Evolutionary conservation across 495 filamentous ascomycete species (phyloP).

Genomic region (Penicillium paxilli): DNA sequence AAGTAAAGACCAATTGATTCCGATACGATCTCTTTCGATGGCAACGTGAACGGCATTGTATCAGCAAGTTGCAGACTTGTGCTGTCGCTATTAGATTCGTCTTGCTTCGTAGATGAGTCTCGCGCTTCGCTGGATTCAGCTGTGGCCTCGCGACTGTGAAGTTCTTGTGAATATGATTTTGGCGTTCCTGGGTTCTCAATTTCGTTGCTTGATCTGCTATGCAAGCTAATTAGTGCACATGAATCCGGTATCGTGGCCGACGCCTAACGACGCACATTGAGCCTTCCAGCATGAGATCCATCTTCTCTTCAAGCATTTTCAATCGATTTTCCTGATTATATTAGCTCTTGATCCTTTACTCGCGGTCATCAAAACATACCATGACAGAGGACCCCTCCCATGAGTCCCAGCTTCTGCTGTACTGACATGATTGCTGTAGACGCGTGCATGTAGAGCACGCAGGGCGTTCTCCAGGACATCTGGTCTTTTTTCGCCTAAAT

Average conservation of each 20-base stretch:
- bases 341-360: background rate
- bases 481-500: constrained; percentile 42
- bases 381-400: constrained; percentile 8
- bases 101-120: background rate
- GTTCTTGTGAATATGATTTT: constrained; percentile 1
- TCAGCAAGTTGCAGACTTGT: constrained; percentile 11
- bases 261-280: constrained; percentile 22
- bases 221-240: constrained; percentile 13
- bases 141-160: constrained; percentile 8
- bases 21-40: constrained; percentile 22
- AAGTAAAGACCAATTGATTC: constrained; percentile 37
- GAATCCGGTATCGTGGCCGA: no score
- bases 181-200: constrained; percentile 7
- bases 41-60: constrained; percentile 19
- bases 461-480: constrained; percentile 46
- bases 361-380: constrained; percentile 15
- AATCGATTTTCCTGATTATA: constrained; percentile 37
- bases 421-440: constrained; percentile 40
- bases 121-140: constrained; percentile 1
- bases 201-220: constrained; percentile 13
- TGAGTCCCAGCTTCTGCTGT: constrained; percentile 21
- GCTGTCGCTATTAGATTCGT: constrained; percentile 7
- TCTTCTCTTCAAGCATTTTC: constrained; percentile 42
- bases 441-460: constrained; percentile 44
- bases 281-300: constrained; percentile 39